These are phyloP conservation scores for Saitozyma sp. DNA, from an alignment of 768 basidiomycete genomes.

Conservation along the genomic window DNA sequence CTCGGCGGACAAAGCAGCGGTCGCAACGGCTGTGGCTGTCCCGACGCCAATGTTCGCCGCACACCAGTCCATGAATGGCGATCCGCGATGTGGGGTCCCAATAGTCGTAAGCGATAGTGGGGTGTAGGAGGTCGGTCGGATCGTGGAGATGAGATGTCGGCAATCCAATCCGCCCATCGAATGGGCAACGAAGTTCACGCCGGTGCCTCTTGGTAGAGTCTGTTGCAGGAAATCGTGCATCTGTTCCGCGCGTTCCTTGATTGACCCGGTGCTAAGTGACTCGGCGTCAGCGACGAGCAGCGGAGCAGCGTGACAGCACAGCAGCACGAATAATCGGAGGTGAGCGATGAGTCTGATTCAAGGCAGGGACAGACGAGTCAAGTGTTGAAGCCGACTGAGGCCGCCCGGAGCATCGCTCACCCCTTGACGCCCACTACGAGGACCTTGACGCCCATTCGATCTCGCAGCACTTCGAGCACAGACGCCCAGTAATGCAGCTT, in stretches of 20 bases:
- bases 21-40: slow-evolving; percentile 30
- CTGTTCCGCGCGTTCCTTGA: slow-evolving; percentile 72
- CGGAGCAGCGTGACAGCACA: not conserved
- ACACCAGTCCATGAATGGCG: slow-evolving; percentile 99
- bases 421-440: slow-evolving; percentile 91
- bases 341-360: not conserved
- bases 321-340: not conserved
- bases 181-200: slow-evolving; percentile 90
- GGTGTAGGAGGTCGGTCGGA: slow-evolving; percentile 76
- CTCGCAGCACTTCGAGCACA: slow-evolving; percentile 73
- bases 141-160: slow-evolving; percentile 82
- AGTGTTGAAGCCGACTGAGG: not conserved
- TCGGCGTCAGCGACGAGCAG: too few relatives aligned
- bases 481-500: slow-evolving; percentile 94
- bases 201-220: slow-evolving; percentile 66
- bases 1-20: slow-evolving; percentile 12
- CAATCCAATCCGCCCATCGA: slow-evolving; percentile 98
- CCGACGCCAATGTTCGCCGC: slow-evolving; percentile 92
- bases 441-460: slow-evolving; percentile 87
- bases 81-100: slow-evolving; percentile 90
- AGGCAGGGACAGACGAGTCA: not conserved
- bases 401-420: slow-evolving; percentile 57
- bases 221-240: slow-evolving; percentile 71
- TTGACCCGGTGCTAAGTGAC: slow-evolving; percentile 74
- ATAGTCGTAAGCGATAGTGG: slow-evolving; percentile 86